Evolutionary conservation across 345 rosid species (phyloP).

Genomic region (Populus simonii): DNA sequence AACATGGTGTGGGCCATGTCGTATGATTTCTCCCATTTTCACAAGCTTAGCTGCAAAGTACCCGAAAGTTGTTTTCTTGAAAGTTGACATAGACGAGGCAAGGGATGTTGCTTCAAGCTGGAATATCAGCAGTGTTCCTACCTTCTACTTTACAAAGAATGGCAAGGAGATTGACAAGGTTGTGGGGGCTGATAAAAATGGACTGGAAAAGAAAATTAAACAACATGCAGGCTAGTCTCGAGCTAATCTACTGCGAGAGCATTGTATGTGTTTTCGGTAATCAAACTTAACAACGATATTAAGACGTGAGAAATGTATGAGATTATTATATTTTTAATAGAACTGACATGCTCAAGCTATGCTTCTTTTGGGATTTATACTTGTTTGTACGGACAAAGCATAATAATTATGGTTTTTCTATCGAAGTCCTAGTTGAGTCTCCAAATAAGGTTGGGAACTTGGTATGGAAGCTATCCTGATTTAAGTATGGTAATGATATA

Average conservation of each 20-base stretch:
- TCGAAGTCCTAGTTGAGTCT: too few species aligned
- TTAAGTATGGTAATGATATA: too few species aligned
- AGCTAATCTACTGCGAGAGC: neutral
- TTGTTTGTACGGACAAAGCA: too few species aligned
- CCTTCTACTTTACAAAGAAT: slow-evolving; percentile 62
- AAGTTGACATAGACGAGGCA: slow-evolving; percentile 71
- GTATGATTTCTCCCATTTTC: slow-evolving; percentile 75
- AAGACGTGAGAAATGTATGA: neutral
- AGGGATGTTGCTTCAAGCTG: slow-evolving; percentile 55
- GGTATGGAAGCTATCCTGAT: too few species aligned
- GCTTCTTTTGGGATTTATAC: neutral
- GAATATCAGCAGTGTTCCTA: slow-evolving; percentile 78
- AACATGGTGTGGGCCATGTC: slow-evolving; percentile 94
- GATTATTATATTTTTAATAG: neutral
- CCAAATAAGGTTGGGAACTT: too few species aligned
- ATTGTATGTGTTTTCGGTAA: neutral
- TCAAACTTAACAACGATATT: neutral
- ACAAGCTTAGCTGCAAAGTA: slow-evolving; percentile 66
- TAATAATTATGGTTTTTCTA: too few species aligned
- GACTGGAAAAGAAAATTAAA: slow-evolving; percentile 64
- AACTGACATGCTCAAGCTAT: neutral
- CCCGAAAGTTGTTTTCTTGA: slow-evolving; percentile 68
- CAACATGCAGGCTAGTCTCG: slow-evolving; percentile 43
- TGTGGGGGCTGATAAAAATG: slow-evolving; percentile 78
- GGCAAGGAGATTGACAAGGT: slow-evolving; percentile 84